Percentiles rank a stretch among this genome's conserved stretches.
phyloP scores from a whole-genome alignment of 805 yeast species.

The Phaffomyces antillensis region DNA sequence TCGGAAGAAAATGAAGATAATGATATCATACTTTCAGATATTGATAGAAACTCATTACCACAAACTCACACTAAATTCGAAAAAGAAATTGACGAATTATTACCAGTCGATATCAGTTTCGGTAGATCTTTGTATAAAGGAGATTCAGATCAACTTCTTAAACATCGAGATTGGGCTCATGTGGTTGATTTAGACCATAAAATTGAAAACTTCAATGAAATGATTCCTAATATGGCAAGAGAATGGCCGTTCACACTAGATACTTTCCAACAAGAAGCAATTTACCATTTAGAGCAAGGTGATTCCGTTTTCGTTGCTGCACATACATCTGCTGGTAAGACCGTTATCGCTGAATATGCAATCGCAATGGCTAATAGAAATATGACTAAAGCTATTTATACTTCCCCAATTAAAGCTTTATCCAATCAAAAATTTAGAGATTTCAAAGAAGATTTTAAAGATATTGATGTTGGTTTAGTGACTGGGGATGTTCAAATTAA shows the following conservation, averaged over 20 bases:
- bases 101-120: constrained; percentile 45
- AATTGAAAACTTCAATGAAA: constrained; percentile 75
- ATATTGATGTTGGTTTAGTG: constrained; percentile 83
- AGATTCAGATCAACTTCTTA: constrained; percentile 21
- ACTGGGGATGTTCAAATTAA: constrained; percentile 98
- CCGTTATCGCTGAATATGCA: constrained; percentile 97
- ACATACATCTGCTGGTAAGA: constrained; percentile 97
- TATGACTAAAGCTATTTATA: constrained; percentile 94
- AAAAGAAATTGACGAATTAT: constrained; percentile 39
- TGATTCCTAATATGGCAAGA: constrained; percentile 90
- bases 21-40: constrained; percentile 4
- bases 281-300: constrained; percentile 93
- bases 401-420: constrained; percentile 90
- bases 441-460: constrained; percentile 71
- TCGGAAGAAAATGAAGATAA: constrained; percentile 15
- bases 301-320: constrained; percentile 99
- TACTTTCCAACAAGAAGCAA: constrained; percentile 94
- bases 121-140: constrained; percentile 29
- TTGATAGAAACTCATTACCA: not conserved
- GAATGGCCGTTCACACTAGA: constrained; percentile 94
- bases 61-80: constrained; percentile 13
- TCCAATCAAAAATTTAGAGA: constrained; percentile 89
- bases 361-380: constrained; percentile 94
- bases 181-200: constrained; percentile 80
- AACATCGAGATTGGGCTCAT: constrained; percentile 80